A percentile compares a stretch with the other conserved stretches of the same genome.
These are phyloP conservation scores for Allium sativum DNA, from an alignment of 106 monocot species.

Conservation along the genomic window DNA sequence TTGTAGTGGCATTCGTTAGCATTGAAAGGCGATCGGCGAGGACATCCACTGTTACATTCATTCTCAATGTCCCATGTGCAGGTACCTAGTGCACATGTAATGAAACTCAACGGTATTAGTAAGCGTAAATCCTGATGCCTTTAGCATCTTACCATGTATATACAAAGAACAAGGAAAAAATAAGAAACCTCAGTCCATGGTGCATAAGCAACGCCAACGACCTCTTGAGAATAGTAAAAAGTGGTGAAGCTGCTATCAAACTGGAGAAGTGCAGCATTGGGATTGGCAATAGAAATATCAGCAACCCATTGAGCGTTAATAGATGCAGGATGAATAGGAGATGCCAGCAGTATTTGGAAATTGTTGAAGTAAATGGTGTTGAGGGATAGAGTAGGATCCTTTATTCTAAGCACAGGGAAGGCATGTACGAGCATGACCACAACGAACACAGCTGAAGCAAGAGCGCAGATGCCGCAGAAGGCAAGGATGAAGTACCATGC, in stretches of 20 bases:
- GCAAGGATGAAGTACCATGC: slow-evolving; percentile 11
- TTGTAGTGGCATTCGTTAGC: slow-evolving; percentile 1
- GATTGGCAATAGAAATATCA: slow-evolving; percentile 47
- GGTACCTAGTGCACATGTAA: not conserved
- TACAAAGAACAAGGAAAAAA: too few relatives aligned
- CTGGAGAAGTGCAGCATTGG: slow-evolving; percentile 39
- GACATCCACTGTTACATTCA: slow-evolving; percentile 56
- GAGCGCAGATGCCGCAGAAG: slow-evolving; percentile 19
- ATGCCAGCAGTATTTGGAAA: not conserved
- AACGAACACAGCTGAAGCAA: slow-evolving; percentile 20
- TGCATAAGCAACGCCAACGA: slow-evolving; percentile 39
- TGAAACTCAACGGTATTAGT: too few relatives aligned
- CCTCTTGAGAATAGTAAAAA: slow-evolving; percentile 22
- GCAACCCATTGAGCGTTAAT: slow-evolving; percentile 29
- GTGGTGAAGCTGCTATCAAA: slow-evolving; percentile 37
- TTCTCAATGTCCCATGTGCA: slow-evolving; percentile 35
- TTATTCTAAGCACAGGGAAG: slow-evolving; percentile 33
- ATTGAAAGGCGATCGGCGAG: not conserved
- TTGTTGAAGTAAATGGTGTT: slow-evolving; percentile 19
- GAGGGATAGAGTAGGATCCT: slow-evolving; percentile 25
- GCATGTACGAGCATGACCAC: slow-evolving; percentile 30
- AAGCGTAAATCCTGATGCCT: too few relatives aligned
- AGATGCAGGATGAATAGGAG: not conserved
- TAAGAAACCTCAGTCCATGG: slow-evolving; percentile 17
- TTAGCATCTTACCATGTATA: too few relatives aligned